These are phyloP conservation scores for Boletus tomentosulus DNA, from an alignment of 768 basidiomycete species.

Conservation along the genomic window DNA sequence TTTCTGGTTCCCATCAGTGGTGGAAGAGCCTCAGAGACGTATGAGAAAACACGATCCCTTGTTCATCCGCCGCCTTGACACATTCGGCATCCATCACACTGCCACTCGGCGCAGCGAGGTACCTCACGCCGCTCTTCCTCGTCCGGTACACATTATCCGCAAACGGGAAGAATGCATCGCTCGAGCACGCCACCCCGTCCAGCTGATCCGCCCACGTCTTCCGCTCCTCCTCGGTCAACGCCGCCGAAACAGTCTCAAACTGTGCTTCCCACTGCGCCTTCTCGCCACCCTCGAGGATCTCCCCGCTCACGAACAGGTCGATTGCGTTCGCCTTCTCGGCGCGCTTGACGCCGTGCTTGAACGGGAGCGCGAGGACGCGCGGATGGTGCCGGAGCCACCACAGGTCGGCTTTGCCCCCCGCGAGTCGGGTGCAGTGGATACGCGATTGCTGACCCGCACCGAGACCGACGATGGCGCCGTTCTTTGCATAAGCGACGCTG, in stretches of 20 bases:
- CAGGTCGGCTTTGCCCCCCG: slow-evolving; percentile 95
- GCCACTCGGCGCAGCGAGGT: slow-evolving; percentile 88
- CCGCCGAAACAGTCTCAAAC: slow-evolving; percentile 68
- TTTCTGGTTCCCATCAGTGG: slow-evolving; percentile 43
- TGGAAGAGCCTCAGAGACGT: slow-evolving; percentile 88
- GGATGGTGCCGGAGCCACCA: slow-evolving; percentile 99
- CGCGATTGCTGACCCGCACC: slow-evolving; percentile 98
- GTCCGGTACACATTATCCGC: slow-evolving; percentile 96
- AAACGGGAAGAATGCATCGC: slow-evolving; percentile 99
- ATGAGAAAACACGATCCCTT: slow-evolving; percentile 86
- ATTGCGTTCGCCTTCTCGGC: slow-evolving; percentile 99
- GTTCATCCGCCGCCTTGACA: slow-evolving; percentile 94
- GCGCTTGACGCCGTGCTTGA: slow-evolving; percentile 96
- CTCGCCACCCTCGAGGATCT: slow-evolving; percentile 85
- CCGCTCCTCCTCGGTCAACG: slow-evolving; percentile 67
- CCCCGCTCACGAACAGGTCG: slow-evolving; percentile 91
- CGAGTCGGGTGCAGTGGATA: slow-evolving; percentile 98
- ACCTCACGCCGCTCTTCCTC: slow-evolving; percentile 85
- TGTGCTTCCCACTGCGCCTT: slow-evolving; percentile 85
- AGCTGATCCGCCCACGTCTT: slow-evolving; percentile 69
- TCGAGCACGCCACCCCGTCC: slow-evolving; percentile 86
- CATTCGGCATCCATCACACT: slow-evolving; percentile 98
- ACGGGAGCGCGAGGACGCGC: slow-evolving; percentile 85
- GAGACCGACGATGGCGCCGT: slow-evolving; percentile 89
- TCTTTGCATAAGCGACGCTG: slow-evolving; percentile 92